Percentiles rank a stretch among this genome's conserved stretches.
Evolutionary conservation across 345 rosid species (phyloP).

Genomic region (Theobroma cacao): DNA sequence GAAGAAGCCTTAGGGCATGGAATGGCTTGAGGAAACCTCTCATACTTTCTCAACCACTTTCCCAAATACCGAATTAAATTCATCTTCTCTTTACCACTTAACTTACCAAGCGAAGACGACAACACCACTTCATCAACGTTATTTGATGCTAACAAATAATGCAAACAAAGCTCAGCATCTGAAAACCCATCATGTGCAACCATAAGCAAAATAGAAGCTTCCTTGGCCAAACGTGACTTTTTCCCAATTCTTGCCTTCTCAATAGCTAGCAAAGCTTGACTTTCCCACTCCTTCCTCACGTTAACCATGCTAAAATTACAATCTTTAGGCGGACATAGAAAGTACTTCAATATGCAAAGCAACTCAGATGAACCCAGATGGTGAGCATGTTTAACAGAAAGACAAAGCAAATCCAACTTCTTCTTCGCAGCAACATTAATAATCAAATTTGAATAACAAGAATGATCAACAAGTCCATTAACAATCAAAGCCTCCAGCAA

Average conservation of each 20-base stretch:
- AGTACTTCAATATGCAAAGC: slow-evolving; percentile 64
- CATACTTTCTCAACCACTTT: slow-evolving; percentile 80
- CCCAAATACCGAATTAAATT: slow-evolving; percentile 58
- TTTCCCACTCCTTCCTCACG: slow-evolving; percentile 75
- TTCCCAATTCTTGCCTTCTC: slow-evolving; percentile 39
- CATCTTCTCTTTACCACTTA: slow-evolving; percentile 66
- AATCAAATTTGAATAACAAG: slow-evolving; percentile 49
- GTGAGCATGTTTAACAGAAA: slow-evolving; percentile 54
- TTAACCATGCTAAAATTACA: slow-evolving; percentile 49
- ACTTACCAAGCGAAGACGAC: slow-evolving; percentile 53
- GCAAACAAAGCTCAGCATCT: slow-evolving; percentile 70
- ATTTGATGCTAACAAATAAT: slow-evolving; percentile 54
- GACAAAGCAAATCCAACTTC: slow-evolving; percentile 65
- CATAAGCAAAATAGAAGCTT: slow-evolving; percentile 79
- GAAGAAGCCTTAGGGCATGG: slow-evolving; percentile 68
- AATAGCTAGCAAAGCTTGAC: slow-evolving; percentile 55
- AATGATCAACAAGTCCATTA: slow-evolving; percentile 43
- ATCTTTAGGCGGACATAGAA: slow-evolving; percentile 66
- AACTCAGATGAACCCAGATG: slow-evolving; percentile 67
- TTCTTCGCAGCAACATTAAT: slow-evolving; percentile 49
- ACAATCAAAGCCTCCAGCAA: slow-evolving; percentile 57
- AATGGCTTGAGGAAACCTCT: slow-evolving; percentile 69
- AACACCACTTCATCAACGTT: slow-evolving; percentile 61
- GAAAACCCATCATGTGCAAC: slow-evolving; percentile 77
- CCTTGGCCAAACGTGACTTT: slow-evolving; percentile 47